Evolutionary conservation across 202 grass and related monocot species (phyloP).

Genomic region (Thinopyrum obtusiflorum): DNA sequence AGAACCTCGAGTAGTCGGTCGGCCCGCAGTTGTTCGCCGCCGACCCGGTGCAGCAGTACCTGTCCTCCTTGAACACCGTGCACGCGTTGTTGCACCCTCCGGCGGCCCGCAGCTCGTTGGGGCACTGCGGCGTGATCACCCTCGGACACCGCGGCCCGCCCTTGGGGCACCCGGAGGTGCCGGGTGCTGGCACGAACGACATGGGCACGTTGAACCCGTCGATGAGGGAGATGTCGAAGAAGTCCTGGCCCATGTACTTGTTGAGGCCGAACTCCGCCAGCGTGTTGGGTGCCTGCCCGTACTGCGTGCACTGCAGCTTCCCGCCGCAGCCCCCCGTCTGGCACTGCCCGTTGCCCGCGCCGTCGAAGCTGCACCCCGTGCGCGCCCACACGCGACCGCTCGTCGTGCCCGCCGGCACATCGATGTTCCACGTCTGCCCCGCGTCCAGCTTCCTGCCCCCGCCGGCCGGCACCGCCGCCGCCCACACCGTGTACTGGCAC

Average conservation of each 20-base stretch:
- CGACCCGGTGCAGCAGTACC: conserved; percentile 53
- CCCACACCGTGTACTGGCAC: conserved; percentile 48
- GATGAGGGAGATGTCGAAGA: conserved; percentile 58
- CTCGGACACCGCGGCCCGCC: conserved; percentile 34
- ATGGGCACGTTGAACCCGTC: conserved; percentile 63
- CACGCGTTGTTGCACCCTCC: conserved; percentile 53
- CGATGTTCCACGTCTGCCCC: conserved; percentile 32
- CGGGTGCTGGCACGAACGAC: conserved; percentile 36
- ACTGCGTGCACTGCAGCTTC: conserved; percentile 35
- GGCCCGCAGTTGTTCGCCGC: conserved; percentile 22
- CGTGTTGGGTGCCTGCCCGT: conserved; percentile 45
- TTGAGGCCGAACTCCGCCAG: conserved; percentile 53
- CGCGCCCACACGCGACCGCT: conserved; percentile 56
- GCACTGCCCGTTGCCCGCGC: conserved; percentile 36
- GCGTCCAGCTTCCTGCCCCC: conserved; percentile 27
- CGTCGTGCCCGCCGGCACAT: conserved; percentile 30
- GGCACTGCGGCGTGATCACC: conserved; percentile 43
- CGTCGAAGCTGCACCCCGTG: conserved; percentile 54
- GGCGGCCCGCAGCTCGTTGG: neutral
- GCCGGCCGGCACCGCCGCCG: conserved; percentile 30
- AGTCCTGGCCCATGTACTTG: neutral
- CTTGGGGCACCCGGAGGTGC: conserved; percentile 34
- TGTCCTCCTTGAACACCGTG: conserved; percentile 41
- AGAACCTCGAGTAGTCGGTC: conserved; percentile 50
- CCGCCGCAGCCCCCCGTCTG: conserved; percentile 58